Evolutionary conservation across 2,329 filamentous ascomycete genomes (phyloP).

Genomic region (Claviceps sp.): DNA sequence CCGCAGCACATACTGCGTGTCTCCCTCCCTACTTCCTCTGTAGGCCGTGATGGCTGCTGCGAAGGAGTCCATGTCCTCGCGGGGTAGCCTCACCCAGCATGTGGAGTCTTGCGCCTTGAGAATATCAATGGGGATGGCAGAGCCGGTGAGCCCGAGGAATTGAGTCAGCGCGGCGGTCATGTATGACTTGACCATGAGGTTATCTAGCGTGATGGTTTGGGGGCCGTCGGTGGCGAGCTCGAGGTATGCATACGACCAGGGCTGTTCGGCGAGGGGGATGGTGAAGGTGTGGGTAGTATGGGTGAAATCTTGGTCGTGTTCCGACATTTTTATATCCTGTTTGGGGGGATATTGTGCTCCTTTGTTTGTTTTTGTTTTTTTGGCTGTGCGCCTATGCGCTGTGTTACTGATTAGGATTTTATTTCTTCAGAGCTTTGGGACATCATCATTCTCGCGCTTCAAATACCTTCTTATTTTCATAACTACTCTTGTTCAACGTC

Average conservation of each 20-base stretch:
- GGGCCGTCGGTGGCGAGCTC: constrained; percentile 27
- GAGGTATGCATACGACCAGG: constrained; percentile 45
- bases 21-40: constrained; percentile 32
- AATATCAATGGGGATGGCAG: constrained; percentile 56
- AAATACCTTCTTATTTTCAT: no score
- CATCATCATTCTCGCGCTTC: no score
- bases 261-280: constrained; percentile 36
- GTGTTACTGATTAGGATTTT: no score
- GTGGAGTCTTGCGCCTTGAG: constrained; percentile 43
- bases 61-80: constrained; percentile 45
- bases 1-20: constrained; percentile 36
- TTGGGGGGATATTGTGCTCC: not conserved
- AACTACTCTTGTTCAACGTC: not conserved
- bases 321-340: constrained; percentile 1
- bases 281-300: constrained; percentile 34
- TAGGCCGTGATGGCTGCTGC: constrained; percentile 54
- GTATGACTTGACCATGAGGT: constrained; percentile 48
- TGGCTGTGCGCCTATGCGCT: no score
- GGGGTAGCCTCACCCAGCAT: constrained; percentile 53
- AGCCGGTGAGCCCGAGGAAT: constrained; percentile 57
- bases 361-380: not conserved
- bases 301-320: constrained; percentile 23
- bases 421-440: no score
- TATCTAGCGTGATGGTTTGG: constrained; percentile 33
- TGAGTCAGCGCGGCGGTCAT: constrained; percentile 50